Base-by-base conservation (phyloP, 2,329 filamentous ascomycete genomes). In the Fusarium keratoplasticum region DNA sequence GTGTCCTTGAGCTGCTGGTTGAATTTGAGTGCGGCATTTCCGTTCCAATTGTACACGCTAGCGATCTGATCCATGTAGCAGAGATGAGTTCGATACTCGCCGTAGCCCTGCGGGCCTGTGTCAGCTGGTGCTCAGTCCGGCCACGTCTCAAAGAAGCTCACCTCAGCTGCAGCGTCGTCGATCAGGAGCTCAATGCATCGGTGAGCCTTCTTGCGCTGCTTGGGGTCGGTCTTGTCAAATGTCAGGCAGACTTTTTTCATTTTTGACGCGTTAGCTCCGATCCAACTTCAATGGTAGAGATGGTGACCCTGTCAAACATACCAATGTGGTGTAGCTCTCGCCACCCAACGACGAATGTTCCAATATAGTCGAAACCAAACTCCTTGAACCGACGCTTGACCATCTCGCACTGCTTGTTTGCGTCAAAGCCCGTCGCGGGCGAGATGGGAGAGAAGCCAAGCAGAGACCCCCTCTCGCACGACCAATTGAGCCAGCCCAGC, bases 41-140 rank as follows among this genome's bases (percentile, higher is more conserved):
- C 42, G 33, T 65, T 65, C 36, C 47, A 69, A 40, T 58, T 62
- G 52, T 66, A 66, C 8, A 42, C 35, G 50, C 40, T 52, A 16
- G 63, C 63, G n/a, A 69, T 59, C 13, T 69, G 62, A 25, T 69
- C 67, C 62, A 66, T 66, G 52, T 54, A 40, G 14, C 29, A 38
- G 6, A 69, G 57, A 18, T 69, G 67, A 6, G 67, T 69, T 14
- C 67, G 57, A 52, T 69, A 69, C 18, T 69, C 67, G 8, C 62
- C 63, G 13, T 52, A 69, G 9, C 67, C 67, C 47, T 69, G 16
- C 29, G 33, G 10, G n/a, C 6, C 52, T 27, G 31, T 36, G 50
- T 54, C 31, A 54, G 50, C 14, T 50, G 20, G 44, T 50, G 22
- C 44, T 40, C n/a, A 40, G 38, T 40, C 38, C n/a, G n/a, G 50